Evolutionary conservation across 768 basidiomycete species (phyloP), one percentile per base, ranked within the genome.

Genomic region (Symmetrospora coprosmae): DNA sequence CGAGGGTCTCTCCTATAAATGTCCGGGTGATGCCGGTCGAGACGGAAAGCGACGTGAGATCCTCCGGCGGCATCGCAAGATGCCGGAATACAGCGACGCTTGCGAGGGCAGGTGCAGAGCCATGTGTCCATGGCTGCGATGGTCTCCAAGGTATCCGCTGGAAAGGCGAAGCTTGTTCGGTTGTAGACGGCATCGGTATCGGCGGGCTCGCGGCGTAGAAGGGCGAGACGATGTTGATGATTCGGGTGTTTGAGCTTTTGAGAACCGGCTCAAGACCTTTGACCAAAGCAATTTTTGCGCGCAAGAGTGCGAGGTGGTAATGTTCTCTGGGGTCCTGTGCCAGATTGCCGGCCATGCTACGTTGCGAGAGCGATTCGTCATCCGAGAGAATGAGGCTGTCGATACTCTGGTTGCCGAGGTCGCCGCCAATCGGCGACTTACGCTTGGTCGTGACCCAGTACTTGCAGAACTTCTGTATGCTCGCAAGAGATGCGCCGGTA

Each of bases 161-260:
- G 64, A 1, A 47, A 4, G 45, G 19, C 3, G 16, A 4, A 5
- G 19, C 7, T 47, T 47, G 11, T 47, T 17, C 45, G 45, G 27
- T 25, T 47, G 45, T 13, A 47, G 21, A 28, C 7, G 45, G 7
- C 5, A 31, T 13, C 16, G 45, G 45, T 47, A 74, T 65, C 3
- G 79, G 77, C 2, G 80, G 75, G 0, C 86, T 84, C 1, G 90
- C 87, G 1, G 87, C 82, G 66, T 92, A 94, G 66, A 87, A 87
- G 2, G 88, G 88, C 61, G 89, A 88, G 69, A 91, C 79, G 38
- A 89, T 76, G 58, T 82, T 82, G 69, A 96, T 75, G 64, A 94
- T 80, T n/a, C 90, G 60, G 1, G 62, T 55, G 2, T 61, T 64
- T 1, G 64, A 61, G 14, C 7, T 25, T 8, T 38, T 50, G 4